phyloP scores from a whole-genome alignment of 805 yeast genomes.

The Yamadazyma akitaensis region DNA sequence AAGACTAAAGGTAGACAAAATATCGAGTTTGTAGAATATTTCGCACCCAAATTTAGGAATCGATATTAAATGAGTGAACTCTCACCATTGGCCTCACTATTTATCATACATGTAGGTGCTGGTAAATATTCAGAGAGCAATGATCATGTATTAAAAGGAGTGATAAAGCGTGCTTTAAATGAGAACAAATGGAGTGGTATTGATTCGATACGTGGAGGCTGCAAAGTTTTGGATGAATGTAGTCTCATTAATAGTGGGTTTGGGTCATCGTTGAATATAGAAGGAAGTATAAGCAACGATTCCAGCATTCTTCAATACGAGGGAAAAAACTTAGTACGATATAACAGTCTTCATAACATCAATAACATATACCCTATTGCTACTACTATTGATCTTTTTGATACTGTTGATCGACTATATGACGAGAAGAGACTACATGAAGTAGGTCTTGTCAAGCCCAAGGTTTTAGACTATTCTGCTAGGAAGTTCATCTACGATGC shows the following conservation, averaged over 20 bases:
- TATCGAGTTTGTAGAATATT: too few relatives aligned
- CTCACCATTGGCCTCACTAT: slow-evolving; percentile 2
- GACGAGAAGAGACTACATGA: slow-evolving; percentile 7
- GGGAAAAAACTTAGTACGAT: slow-evolving; percentile 5
- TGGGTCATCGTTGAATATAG: slow-evolving; percentile 42
- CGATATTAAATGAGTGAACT: background rate
- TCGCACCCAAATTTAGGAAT: background rate
- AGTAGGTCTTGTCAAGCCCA: slow-evolving; percentile 35
- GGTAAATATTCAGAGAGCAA: slow-evolving; percentile 37
- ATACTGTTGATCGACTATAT: slow-evolving; percentile 22
- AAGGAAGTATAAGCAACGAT: slow-evolving; percentile 46
- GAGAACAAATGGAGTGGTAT: background rate
- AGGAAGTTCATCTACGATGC: slow-evolving; percentile 4
- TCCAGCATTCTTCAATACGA: slow-evolving; percentile 28
- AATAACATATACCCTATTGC: slow-evolving; percentile 26
- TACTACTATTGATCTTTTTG: slow-evolving; percentile 22
- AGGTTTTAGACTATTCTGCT: slow-evolving; percentile 20
- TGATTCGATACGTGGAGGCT: slow-evolving; percentile 12
- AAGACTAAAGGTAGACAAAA: too few relatives aligned
- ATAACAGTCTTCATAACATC: slow-evolving; percentile 19
- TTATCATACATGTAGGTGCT: slow-evolving; percentile 50
- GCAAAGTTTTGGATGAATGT: slow-evolving; percentile 32
- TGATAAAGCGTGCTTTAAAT: slow-evolving; percentile 26
- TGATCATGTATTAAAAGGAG: slow-evolving; percentile 20
- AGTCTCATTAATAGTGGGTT: slow-evolving; percentile 48